Evolutionary conservation across 352 stramenopile genomes (phyloP).

Genomic region (Saprolegnia diclina): DNA sequence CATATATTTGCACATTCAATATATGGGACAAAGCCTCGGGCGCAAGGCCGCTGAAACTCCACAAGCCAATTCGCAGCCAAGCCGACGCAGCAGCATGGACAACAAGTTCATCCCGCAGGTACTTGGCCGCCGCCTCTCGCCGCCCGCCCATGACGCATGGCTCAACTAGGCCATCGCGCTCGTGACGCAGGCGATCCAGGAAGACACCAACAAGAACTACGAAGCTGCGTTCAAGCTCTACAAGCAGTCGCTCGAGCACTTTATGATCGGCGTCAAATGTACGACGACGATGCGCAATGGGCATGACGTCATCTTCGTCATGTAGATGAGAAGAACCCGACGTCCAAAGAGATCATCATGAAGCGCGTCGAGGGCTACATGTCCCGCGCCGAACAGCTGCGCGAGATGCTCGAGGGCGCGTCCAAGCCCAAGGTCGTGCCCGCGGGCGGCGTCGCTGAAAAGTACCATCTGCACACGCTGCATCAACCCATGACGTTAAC

Average conservation of each 20-base stretch:
- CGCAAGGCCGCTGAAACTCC: neutral
- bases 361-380: constrained; percentile 88
- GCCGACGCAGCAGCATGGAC: constrained; percentile 44
- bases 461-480: constrained; percentile 35
- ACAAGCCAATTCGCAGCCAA: constrained; percentile 11
- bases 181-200: constrained; percentile 79
- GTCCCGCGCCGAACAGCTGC: constrained; percentile 81
- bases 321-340: constrained; percentile 88
- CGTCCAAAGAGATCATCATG: constrained; percentile 86
- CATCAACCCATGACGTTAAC: neutral
- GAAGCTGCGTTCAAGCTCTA: constrained; percentile 81
- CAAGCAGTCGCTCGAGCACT: constrained; percentile 86
- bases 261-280: constrained; percentile 88
- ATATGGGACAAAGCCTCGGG: constrained; percentile 1
- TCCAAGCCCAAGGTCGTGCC: constrained; percentile 51
- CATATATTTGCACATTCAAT: neutral
- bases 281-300: constrained; percentile 31
- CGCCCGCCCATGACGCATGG: constrained; percentile 3
- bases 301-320: neutral
- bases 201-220: constrained; percentile 88
- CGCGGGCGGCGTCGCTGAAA: constrained; percentile 54
- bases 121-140: neutral
- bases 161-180: constrained; percentile 67
- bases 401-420: constrained; percentile 68
- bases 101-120: constrained; percentile 86